phyloP scores from a whole-genome alignment of 257 asterid genomes.

The Gynochthodes officinalis region DNA sequence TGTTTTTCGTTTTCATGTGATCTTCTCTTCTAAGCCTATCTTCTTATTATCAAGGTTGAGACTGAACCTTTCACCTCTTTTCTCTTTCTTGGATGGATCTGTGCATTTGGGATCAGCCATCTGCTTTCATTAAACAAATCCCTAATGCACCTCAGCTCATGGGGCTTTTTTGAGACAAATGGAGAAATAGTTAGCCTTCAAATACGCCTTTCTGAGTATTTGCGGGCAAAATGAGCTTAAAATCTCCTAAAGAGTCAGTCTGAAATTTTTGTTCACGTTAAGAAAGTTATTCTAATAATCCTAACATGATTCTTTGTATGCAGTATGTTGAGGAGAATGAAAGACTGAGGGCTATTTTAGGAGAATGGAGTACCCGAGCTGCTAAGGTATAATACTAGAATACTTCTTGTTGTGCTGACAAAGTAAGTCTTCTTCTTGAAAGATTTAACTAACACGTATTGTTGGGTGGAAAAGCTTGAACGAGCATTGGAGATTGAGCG shows the following conservation, averaged over 20 bases:
- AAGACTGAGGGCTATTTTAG: slow-evolving; percentile 89
- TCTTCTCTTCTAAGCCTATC: neutral
- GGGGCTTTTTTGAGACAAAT: neutral
- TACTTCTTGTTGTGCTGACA: neutral
- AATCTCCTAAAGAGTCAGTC: neutral
- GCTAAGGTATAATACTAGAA: slow-evolving; percentile 62
- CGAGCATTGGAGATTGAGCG: slow-evolving; percentile 86
- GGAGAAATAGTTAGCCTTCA: neutral
- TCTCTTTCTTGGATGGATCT: neutral
- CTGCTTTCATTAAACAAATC: neutral
- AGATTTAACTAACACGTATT: slow-evolving; percentile 19
- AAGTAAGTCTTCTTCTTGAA: neutral
- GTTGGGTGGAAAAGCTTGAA: slow-evolving; percentile 63
- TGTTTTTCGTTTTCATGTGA: neutral
- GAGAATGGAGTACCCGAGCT: slow-evolving; percentile 97
- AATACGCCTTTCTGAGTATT: neutral
- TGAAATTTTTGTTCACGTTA: neutral
- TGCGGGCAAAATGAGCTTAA: neutral
- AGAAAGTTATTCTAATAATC: neutral
- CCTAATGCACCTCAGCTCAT: neutral
- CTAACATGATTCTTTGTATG: slow-evolving; percentile 19
- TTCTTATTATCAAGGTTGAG: neutral
- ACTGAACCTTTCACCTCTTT: neutral
- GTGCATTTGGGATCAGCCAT: neutral
- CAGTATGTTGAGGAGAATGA: slow-evolving; percentile 98